phyloP scores from a whole-genome alignment of 345 rosid genomes.

The Balakata baccata region DNA sequence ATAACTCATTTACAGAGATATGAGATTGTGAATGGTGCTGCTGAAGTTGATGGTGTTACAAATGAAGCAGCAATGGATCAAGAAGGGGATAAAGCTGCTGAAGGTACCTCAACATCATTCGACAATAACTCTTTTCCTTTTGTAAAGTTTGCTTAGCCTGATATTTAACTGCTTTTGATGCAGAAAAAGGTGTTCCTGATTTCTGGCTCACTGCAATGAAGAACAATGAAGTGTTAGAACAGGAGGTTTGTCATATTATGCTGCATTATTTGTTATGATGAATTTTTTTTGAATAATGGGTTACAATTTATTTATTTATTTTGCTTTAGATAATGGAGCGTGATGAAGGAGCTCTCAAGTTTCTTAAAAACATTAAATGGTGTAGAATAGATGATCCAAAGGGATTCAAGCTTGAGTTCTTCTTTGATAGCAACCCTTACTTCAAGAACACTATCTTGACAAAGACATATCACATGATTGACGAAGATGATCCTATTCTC shows the following conservation, averaged over 20 bases:
- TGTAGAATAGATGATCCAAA: conserved; percentile 74
- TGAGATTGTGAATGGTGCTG: conserved; percentile 80
- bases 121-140: background rate
- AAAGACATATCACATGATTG: conserved; percentile 95
- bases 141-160: conserved; percentile 7
- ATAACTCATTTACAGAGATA: conserved; percentile 50
- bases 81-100: conserved; percentile 52
- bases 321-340: conserved; percentile 67
- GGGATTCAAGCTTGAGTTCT: conserved; percentile 95
- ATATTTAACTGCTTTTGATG: conserved; percentile 20
- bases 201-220: conserved; percentile 95
- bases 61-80: conserved; percentile 46
- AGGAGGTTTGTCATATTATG: conserved; percentile 54
- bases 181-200: conserved; percentile 95
- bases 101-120: conserved; percentile 40
- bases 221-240: conserved; percentile 82
- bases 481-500: conserved; percentile 92
- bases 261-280: background rate
- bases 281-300: background rate
- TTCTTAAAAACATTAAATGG: conserved; percentile 88
- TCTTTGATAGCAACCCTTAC: conserved; percentile 77
- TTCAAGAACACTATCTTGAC: conserved; percentile 83
- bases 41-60: conserved; percentile 57
- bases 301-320: background rate
- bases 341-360: conserved; percentile 89